Percentiles rank a stretch among this genome's conserved stretches.
These are phyloP conservation scores for Drechslerella dactyloides DNA, from an alignment of 2,329 filamentous ascomycete species.

Conservation along the genomic window DNA sequence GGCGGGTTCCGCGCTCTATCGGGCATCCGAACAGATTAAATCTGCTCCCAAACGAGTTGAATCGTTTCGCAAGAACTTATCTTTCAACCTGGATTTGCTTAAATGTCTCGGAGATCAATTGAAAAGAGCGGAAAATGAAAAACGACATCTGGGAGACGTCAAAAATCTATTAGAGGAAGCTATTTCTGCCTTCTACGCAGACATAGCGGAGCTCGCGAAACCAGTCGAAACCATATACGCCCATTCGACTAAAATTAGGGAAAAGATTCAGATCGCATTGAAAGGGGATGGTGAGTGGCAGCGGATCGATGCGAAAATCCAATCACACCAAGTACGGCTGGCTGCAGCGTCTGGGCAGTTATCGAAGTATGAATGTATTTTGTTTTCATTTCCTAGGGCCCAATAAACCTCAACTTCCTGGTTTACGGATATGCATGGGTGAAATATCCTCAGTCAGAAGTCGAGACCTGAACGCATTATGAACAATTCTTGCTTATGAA, in stretches of 20 bases:
- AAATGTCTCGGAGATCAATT: not conserved
- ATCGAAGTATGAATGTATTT: conserved; percentile 42
- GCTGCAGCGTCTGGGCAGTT: conserved; percentile 46
- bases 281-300: not conserved
- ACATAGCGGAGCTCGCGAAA: not conserved
- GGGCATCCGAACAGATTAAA: not conserved
- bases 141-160: not conserved
- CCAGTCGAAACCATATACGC: not conserved
- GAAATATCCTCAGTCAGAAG: not conserved
- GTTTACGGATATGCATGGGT: not conserved
- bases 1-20: not conserved
- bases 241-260: not conserved
- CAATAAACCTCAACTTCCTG: no score
- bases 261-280: not conserved
- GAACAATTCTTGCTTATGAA: no score
- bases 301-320: conserved; percentile 23
- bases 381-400: conserved; percentile 6
- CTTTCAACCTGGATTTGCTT: not conserved
- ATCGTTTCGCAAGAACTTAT: not conserved
- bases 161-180: not conserved
- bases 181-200: not conserved
- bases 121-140: not conserved
- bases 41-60: not conserved
- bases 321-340: conserved; percentile 27
- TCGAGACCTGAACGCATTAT: no score